Evolutionary conservation across 306 rosid genomes (phyloP), one percentile per base, ranked within the genome.

Genomic region (Albizia julibrissin): DNA sequence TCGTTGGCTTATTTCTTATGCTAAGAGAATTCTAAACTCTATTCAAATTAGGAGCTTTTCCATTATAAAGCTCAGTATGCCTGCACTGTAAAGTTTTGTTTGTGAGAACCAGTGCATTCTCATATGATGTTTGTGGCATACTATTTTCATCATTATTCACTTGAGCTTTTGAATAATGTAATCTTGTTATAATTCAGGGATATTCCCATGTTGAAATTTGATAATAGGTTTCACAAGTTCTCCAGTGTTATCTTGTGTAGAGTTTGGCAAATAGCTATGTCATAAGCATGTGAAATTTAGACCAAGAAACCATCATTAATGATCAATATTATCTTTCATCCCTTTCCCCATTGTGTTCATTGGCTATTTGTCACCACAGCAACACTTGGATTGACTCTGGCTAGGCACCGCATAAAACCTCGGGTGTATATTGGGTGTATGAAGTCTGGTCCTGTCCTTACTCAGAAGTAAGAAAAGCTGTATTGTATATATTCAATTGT

Each of bases 361-460:
- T 72, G 66, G 67, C 69, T 73, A 14, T 31, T 68, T 66, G 34
- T 47, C 64, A 72, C 82, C 49, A 24, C 92, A 95, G 98, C 89
- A 67, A 91, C 93, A 8, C 97, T 95, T 76, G 97, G 92, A 72
- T 68, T 73, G 29, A 86, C 93, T 80, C 82, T 95, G 72, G 75
- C 79, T 62, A 82, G 86, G 87, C 90, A 89, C 79, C 94, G 87
- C 14, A 42, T 6, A 44, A 93, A 90, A 75, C 89, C 92, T 81
- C 94, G 93, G 10, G 95, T 90, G 58, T 95, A 93, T 65, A 84
- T 93, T 73, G 98, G 98, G 67, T 95, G 98, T 91, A 95, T 93
- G 98, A 95, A 95, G 84, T 91, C 97, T 26, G 98, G 98, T 66
- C 98, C 97, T 3, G 98, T 95, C 83, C 93, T 93, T 75, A 84